Percentiles rank a stretch among this genome's conserved stretches.
Conservation (phyloP, 164 flowering plant genomes). For the Kalanchoe fedtschenkoi region DNA sequence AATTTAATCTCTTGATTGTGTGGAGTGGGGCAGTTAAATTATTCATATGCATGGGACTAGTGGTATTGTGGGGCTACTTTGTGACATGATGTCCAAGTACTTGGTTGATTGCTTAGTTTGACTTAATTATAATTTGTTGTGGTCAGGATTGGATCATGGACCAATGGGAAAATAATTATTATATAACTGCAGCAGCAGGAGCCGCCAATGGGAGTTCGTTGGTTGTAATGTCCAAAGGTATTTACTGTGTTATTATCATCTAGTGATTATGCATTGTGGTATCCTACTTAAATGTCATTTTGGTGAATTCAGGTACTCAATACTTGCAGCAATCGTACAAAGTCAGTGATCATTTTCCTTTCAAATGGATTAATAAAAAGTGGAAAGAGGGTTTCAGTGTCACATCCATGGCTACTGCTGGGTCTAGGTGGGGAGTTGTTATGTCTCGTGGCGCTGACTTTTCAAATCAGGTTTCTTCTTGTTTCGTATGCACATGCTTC, state of each 20-base stretch:
- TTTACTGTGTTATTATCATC: slow-evolving; percentile 3
- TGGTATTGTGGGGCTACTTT: too few species aligned
- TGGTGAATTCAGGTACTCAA: slow-evolving; percentile 35
- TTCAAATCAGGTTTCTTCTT: slow-evolving; percentile 46
- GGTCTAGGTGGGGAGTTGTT: slow-evolving; percentile 66
- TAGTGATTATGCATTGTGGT: background rate
- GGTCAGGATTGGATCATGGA: slow-evolving; percentile 70
- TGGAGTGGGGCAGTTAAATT: too few species aligned
- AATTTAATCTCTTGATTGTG: too few species aligned
- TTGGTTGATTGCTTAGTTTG: too few species aligned
- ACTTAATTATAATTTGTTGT: too few species aligned
- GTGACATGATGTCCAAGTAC: too few species aligned
- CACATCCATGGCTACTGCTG: slow-evolving; percentile 77
- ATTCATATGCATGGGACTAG: too few species aligned
- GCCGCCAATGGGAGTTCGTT: slow-evolving; percentile 60
- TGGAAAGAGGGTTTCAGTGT: slow-evolving; percentile 79
- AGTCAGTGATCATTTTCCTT: slow-evolving; percentile 74
- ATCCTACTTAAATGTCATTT: background rate
- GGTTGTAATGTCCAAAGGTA: slow-evolving; percentile 79
- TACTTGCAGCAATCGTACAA: slow-evolving; percentile 70
- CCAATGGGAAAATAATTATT: slow-evolving; percentile 63
- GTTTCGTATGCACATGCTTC: background rate
- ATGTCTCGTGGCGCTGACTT: slow-evolving; percentile 77
- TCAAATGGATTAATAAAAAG: slow-evolving; percentile 79
- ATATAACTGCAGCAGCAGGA: slow-evolving; percentile 64